Evolutionary conservation across 2,329 filamentous ascomycete species (phyloP).

Genomic region (Fusarium secorum): DNA sequence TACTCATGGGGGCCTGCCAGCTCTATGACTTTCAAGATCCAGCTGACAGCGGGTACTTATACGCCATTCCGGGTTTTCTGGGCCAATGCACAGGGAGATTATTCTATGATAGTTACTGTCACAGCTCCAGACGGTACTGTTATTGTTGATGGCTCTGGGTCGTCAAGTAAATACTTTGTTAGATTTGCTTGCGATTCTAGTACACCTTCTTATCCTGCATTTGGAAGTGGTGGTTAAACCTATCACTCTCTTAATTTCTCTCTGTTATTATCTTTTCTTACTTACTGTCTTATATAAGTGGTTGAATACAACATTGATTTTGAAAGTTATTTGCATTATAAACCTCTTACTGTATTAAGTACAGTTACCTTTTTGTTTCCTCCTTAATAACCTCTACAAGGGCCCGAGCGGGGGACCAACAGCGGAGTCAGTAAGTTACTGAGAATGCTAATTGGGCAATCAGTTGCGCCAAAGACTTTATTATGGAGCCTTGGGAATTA

Average conservation of each 20-base stretch:
- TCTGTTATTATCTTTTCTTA: rapidly evolving
- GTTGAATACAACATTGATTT: no score
- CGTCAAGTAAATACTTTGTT: neutral
- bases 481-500: rapidly evolving
- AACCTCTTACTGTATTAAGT: neutral
- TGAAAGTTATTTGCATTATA: neutral
- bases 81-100: neutral
- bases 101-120: neutral
- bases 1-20: neutral
- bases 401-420: neutral
- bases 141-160: neutral
- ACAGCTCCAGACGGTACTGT: conserved; percentile 2
- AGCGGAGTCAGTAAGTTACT: neutral
- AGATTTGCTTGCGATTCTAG: neutral
- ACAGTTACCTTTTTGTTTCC: no score
- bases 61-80: neutral
- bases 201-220: neutral
- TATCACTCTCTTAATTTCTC: rapidly evolving
- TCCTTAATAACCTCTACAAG: no score
- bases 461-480: rapidly evolving
- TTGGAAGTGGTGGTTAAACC: neutral
- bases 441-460: neutral
- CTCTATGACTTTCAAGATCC: neutral
- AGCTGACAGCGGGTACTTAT: neutral
- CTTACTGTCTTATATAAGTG: neutral